Conservation (phyloP, 2,329 filamentous ascomycete genomes). For the Sarocladium oryzae region DNA sequence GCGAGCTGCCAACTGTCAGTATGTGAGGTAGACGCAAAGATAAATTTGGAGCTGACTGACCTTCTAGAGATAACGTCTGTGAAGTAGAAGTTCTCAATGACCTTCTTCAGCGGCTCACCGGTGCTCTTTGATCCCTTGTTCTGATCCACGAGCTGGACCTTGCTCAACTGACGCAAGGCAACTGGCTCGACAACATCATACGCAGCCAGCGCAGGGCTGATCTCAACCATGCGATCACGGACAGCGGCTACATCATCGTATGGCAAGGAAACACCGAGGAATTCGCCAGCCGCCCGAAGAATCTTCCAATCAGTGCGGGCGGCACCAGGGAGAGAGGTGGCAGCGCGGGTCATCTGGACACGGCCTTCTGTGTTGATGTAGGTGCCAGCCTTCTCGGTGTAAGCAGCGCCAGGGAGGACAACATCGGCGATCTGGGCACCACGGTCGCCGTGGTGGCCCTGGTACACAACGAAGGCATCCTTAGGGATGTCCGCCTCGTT, state of each 20-base stretch:
- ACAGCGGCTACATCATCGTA: conserved; percentile 90
- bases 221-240: conserved; percentile 89
- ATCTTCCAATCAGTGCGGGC: conserved; percentile 99
- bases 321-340: conserved; percentile 81
- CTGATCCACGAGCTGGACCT: conserved; percentile 90
- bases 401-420: conserved; percentile 87
- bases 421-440: conserved; percentile 92
- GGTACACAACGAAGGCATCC: conserved; percentile 94
- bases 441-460: conserved; percentile 93
- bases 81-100: conserved; percentile 96
- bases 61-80: conserved; percentile 95
- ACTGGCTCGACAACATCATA: conserved; percentile 89
- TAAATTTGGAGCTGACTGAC: conserved; percentile 43
- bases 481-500: conserved; percentile 81
- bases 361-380: conserved; percentile 98
- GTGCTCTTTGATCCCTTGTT: conserved; percentile 81
- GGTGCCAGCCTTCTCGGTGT: conserved; percentile 93
- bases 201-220: conserved; percentile 79
- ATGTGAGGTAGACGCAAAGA: conserved; percentile 3
- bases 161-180: conserved; percentile 68
- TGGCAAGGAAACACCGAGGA: conserved; percentile 76
- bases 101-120: conserved; percentile 70
- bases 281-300: conserved; percentile 85
- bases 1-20: conserved; percentile 56
- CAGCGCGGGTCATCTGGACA: conserved; percentile 86